These are phyloP conservation scores for Earliella scabrosa DNA, from an alignment of 1,284 basidiomycete species.

Conservation along the genomic window DNA sequence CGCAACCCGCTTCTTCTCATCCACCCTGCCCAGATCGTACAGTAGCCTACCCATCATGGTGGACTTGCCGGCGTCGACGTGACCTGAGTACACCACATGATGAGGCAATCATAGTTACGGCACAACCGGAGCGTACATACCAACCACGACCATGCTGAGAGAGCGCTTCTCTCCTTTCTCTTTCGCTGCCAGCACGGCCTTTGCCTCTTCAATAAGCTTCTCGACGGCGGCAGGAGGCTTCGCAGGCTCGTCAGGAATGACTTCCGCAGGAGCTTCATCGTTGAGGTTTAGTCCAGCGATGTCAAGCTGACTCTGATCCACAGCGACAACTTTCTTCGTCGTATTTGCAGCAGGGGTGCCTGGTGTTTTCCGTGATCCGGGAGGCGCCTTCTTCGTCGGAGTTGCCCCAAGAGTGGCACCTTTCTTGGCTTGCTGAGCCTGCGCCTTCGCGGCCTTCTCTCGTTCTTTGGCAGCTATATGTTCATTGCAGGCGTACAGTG, in stretches of 20 bases:
- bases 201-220: slow-evolving; percentile 86
- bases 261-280: slow-evolving; percentile 7
- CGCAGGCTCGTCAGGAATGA: slow-evolving; percentile 58
- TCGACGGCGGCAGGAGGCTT: slow-evolving; percentile 79
- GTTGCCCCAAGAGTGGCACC: slow-evolving; percentile 47
- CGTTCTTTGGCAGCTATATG: slow-evolving; percentile 73
- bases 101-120: too few species aligned
- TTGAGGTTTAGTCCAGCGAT: slow-evolving; percentile 74
- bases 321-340: slow-evolving; percentile 40
- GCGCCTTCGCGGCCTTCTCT: slow-evolving; percentile 69
- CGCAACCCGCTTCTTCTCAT: slow-evolving; percentile 82
- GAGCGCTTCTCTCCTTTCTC: slow-evolving; percentile 65
- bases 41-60: slow-evolving; percentile 95
- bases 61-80: slow-evolving; percentile 98
- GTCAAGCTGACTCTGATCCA: slow-evolving; percentile 68
- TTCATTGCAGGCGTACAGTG: slow-evolving; percentile 45
- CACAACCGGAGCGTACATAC: slow-evolving; percentile 48
- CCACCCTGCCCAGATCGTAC: slow-evolving; percentile 89
- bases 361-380: slow-evolving; percentile 41
- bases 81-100: slow-evolving; percentile 56
- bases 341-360: slow-evolving; percentile 37
- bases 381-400: slow-evolving; percentile 45
- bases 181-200: slow-evolving; percentile 54
- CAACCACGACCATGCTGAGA: slow-evolving; percentile 92
- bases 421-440: slow-evolving; percentile 49